A percentile compares a stretch with the other conserved stretches of the same genome.
Conservation (phyloP, 2,329 filamentous ascomycete species). For the Penicillium sclerotiorum region DNA sequence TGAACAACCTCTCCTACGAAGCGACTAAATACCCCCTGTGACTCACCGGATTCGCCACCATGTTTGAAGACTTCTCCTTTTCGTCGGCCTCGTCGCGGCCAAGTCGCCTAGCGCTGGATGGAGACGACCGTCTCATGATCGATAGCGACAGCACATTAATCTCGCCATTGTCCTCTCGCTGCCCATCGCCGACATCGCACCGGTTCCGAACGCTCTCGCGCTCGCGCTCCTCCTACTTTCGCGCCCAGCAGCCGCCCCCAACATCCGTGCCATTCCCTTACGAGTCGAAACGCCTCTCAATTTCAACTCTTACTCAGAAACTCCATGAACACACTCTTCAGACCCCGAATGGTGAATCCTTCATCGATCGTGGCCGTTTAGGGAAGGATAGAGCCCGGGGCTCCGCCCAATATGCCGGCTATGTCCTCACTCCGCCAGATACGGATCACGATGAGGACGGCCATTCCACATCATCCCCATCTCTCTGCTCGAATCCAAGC, state of each 20-base stretch:
- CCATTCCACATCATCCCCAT: slow-evolving; percentile 55
- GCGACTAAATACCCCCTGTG: not conserved
- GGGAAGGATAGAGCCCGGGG: slow-evolving; percentile 18
- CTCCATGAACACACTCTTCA: slow-evolving; percentile 44
- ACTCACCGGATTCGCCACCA: slow-evolving; percentile 17
- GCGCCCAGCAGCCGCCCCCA: slow-evolving; percentile 39
- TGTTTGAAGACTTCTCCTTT: slow-evolving; percentile 49
- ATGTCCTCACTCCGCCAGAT: slow-evolving; percentile 41
- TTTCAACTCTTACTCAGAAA: slow-evolving; percentile 43
- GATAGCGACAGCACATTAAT: slow-evolving; percentile 42
- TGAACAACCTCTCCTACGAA: not conserved
- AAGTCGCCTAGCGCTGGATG: slow-evolving; percentile 31
- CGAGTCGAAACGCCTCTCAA: slow-evolving; percentile 42
- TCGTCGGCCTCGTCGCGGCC: slow-evolving; percentile 39
- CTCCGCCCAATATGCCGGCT: slow-evolving; percentile 28
- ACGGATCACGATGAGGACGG: slow-evolving; percentile 43
- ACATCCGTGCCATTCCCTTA: slow-evolving; percentile 49
- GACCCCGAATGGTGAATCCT: slow-evolving; percentile 20
- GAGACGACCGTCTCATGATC: slow-evolving; percentile 37
- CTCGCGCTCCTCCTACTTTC: slow-evolving; percentile 38
- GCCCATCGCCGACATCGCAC: slow-evolving; percentile 44
- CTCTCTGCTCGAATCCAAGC: slow-evolving; percentile 52
- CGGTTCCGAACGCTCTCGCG: slow-evolving; percentile 35
- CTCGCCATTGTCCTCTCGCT: slow-evolving; percentile 46
- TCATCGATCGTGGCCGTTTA: slow-evolving; percentile 10